A percentile compares a stretch with the other conserved stretches of the same genome.
Evolutionary conservation across 805 yeast species (phyloP).

Genomic region (Ogataea degrootiae): DNA sequence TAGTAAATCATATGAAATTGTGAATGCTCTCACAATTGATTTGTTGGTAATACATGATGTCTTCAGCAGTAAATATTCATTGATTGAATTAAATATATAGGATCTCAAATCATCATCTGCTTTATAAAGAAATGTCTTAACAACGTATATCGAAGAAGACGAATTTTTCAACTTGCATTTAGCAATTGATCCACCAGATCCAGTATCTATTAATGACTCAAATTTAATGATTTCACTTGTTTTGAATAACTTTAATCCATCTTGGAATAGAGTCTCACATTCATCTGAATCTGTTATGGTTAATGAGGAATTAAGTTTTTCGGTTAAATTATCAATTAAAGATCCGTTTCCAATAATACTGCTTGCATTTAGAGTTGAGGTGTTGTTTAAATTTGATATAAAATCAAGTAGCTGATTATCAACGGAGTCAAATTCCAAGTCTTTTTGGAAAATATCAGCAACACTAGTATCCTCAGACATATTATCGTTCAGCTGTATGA

Average conservation of each 20-base stretch:
- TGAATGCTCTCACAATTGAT: conserved; percentile 11
- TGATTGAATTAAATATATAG: conserved; percentile 19
- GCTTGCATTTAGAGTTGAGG: no score
- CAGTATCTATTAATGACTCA: conserved; percentile 23
- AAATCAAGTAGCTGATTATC: no score
- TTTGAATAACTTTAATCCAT: conserved; percentile 4
- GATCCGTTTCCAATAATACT: no score
- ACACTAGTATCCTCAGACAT: no score
- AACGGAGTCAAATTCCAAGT: no score
- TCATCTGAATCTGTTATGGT: no score
- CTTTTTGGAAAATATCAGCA: no score
- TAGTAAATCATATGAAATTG: conserved; percentile 6
- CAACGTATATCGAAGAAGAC: conserved; percentile 5
- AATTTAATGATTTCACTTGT: conserved; percentile 4
- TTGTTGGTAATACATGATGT: conserved; percentile 3
- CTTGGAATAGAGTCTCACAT: no score
- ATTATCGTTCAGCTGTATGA: no score
- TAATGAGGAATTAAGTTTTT: no score
- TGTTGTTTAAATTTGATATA: no score
- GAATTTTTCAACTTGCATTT: conserved; percentile 14
- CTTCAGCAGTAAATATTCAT: conserved; percentile 25
- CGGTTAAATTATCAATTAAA: no score
- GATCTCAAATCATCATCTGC: conserved; percentile 1
- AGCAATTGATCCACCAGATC: conserved; percentile 28
- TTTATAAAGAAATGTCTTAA: conserved; percentile 10